A percentile compares a stretch with the other conserved stretches of the same genome.
These are phyloP conservation scores for Baudoinia panamericana DNA, from an alignment of 495 filamentous ascomycete species.

Conservation along the genomic window DNA sequence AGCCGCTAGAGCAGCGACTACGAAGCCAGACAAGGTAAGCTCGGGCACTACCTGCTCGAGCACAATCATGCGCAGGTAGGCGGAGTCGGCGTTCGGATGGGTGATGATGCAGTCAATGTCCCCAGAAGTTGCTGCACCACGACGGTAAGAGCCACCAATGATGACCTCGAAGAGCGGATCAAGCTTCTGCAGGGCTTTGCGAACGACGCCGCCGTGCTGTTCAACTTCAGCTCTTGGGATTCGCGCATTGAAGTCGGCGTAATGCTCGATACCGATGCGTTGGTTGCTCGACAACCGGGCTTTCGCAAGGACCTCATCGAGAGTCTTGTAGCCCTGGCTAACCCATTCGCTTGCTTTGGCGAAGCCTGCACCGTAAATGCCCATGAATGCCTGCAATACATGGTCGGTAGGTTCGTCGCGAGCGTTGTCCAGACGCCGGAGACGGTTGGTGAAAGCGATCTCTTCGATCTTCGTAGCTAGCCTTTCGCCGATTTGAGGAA, in stretches of 20 bases:
- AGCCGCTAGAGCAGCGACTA: constrained; percentile 41
- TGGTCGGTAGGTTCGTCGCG: constrained; percentile 50
- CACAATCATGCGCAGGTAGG: constrained; percentile 50
- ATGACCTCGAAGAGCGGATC: constrained; percentile 56
- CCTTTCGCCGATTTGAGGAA: constrained; percentile 61
- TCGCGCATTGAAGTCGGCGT: constrained; percentile 67
- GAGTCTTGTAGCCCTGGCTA: constrained; percentile 55
- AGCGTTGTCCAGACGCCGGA: constrained; percentile 60
- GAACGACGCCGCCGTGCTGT: constrained; percentile 55
- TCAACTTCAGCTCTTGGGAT: constrained; percentile 73
- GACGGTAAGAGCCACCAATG: constrained; percentile 75
- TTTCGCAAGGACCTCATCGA: constrained; percentile 55
- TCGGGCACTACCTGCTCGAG: constrained; percentile 47
- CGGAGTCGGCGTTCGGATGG: constrained; percentile 43
- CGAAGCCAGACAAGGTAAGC: constrained; percentile 49
- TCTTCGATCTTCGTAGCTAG: constrained; percentile 86
- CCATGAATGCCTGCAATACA: constrained; percentile 53
- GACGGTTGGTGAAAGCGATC: constrained; percentile 62
- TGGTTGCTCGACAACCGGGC: constrained; percentile 62
- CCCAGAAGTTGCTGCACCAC: constrained; percentile 57
- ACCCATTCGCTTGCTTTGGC: constrained; percentile 65
- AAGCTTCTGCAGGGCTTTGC: constrained; percentile 42
- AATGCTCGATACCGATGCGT: constrained; percentile 64
- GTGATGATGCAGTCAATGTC: constrained; percentile 87
- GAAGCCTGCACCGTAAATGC: constrained; percentile 70